Base-by-base conservation (phyloP, 1,284 basidiomycete species). In the Heliocybe sulcata region DNA sequence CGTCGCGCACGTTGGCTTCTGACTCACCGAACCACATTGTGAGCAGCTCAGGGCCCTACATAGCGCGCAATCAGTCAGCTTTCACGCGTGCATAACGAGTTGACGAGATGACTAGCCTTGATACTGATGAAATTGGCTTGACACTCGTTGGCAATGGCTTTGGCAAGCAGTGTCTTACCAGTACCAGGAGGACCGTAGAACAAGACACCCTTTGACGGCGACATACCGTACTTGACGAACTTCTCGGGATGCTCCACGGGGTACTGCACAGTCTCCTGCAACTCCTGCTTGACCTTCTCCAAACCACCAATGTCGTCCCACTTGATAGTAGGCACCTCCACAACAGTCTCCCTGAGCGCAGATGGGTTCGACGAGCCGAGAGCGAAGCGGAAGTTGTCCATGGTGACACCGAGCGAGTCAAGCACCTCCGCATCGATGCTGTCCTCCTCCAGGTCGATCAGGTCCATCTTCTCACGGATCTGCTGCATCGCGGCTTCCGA, bases 1-100 rank as follows among this genome's bases (percentile, higher is more conserved):
- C 94, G 64, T 99, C 97, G 64, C 97, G 93, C 54, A 99, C 97
- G 67, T 98, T 98, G 61, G 96, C 96, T 74, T 99, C 97, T 4
- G 94, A 98, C 79, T 99, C 97, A 84, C 97, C 97, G 74, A 99
- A 99, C 96, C 96, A 99, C 97, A 99, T 99, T 11, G 95, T 99
- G 38, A 95, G 83, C 19, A 98, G 80, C 74, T 98, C 95, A 61
- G 95, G 95, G 60, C 95, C 95, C 86, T 94, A 72, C 61, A 57
- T 64, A 65, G 58, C n/a, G n/a, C n/a, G n/a, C 63, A 69, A 57
- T 23, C 64, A 54, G 35, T 58, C 47, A 61, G 55, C n/a, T n/a
- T n/a, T n/a, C 19, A 51, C 27, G 4, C 33, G 33, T 49, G 4
- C 51, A 9, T 33, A n/a, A 33, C 4, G 33, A 29, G 33, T 6